Conservation (phyloP, 164 flowering plant species). For the Nymphaea colorata region DNA sequence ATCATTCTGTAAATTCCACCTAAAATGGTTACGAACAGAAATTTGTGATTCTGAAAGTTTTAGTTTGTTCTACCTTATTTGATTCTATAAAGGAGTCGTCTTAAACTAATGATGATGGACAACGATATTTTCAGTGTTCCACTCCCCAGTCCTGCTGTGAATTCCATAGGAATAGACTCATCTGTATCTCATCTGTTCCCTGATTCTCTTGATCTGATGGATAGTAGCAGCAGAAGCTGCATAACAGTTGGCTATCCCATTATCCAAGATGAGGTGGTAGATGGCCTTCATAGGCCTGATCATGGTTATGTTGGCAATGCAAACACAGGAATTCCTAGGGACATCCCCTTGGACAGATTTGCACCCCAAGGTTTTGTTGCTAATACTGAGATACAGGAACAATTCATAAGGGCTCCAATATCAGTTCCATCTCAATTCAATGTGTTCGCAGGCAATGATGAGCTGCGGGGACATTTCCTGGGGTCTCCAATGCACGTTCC, state of each 20-base stretch:
- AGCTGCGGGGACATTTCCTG: constrained; percentile 21
- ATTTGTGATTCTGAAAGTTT: background rate
- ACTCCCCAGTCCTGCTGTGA: constrained; percentile 9
- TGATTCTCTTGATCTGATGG: constrained; percentile 18
- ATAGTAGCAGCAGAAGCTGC: constrained; percentile 22
- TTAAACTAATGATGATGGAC: constrained; percentile 18
- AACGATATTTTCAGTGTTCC: constrained; percentile 17
- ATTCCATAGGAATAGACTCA: constrained; percentile 22
- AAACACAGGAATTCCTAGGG: constrained; percentile 9
- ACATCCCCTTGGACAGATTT: constrained; percentile 8
- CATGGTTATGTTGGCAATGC: constrained; percentile 10
- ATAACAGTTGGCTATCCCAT: constrained; percentile 27
- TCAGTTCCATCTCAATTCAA: constrained; percentile 27
- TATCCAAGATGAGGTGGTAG: constrained; percentile 19
- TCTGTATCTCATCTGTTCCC: constrained; percentile 16
- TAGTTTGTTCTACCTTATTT: background rate
- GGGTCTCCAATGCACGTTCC: constrained; percentile 13
- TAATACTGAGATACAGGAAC: constrained; percentile 16
- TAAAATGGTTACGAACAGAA: background rate
- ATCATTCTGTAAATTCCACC: no score
- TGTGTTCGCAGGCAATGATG: constrained; percentile 17
- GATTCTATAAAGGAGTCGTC: background rate
- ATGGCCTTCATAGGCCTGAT: constrained; percentile 9
- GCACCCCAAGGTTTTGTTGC: constrained; percentile 3
- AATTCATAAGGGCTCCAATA: constrained; percentile 18